Evolutionary conservation across 2,329 filamentous ascomycete species (phyloP), one percentile per base, ranked within the genome.

Genomic region (Dactylonectria estremocensis): DNA sequence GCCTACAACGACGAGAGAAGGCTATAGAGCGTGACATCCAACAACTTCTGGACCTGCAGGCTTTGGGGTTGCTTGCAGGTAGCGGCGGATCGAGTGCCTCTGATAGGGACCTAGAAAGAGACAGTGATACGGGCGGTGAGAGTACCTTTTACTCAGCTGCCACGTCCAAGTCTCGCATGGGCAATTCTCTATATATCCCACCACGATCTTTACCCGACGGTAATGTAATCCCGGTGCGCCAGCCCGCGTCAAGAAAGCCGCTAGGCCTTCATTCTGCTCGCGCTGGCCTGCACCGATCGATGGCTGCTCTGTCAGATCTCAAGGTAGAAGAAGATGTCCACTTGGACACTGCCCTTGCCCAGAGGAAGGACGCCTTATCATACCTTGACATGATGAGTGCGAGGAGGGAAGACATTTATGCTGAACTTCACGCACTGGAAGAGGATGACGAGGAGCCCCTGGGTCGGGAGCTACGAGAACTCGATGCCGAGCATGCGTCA

Each of bases 311-410:
- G 5, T 89, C 88, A 0, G 85, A 86, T 9, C 81, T 95, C 28
- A 94, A 94, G 76, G 83, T 83, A 3, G 91, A 94, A 64, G 92
- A 95, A 80, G 83, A 90, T n/a, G 83, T 85, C 0, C 83, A 90
- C 24, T 81, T 94, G 1, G 84, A 87, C 3, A 81, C 83, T 1
- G 88, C 91, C 2, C 78, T 93, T 40, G 80, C 83, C 3, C 83
- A 88, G 61, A 85, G 91, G 14, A 87, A 89, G 66, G 80, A 83
- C 3, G 89, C 89, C 1, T 80, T 94, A 0, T 81, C 84, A 1
- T 88, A 88, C 72, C 83, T 93, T 5, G 85, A 88, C 8, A 83
- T 79, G 72, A 82, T 91, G 55, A 78, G 83, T 2, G 83, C 84
- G 1, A 83, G 90, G 57, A 84, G 85, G 65, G 80, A 81, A 33